Percentiles rank a stretch among this genome's conserved stretches.
Conservation (phyloP, 2,329 filamentous ascomycete species). For the Colletotrichum paranaense region DNA sequence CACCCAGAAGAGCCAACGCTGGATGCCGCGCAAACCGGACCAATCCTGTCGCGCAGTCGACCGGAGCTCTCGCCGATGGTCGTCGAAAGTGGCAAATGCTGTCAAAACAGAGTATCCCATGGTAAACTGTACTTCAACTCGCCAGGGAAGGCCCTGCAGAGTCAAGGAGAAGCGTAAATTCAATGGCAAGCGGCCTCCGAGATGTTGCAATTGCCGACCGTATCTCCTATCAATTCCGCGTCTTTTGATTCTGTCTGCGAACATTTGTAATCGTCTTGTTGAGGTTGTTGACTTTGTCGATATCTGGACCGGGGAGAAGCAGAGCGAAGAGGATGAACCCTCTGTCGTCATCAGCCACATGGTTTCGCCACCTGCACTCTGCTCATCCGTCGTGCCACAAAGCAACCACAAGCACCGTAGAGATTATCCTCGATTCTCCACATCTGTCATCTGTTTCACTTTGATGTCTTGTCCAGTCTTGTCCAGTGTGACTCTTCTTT, state of each 20-base stretch:
- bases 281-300: neutral
- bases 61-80: neutral
- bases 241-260: neutral
- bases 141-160: neutral
- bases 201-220: too few species aligned
- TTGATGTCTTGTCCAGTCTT: neutral
- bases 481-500: neutral
- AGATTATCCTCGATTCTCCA: conserved; percentile 25
- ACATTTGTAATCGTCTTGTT: neutral
- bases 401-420: conserved; percentile 2
- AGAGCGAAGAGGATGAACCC: neutral
- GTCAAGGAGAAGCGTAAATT: conserved; percentile 1
- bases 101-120: neutral
- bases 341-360: conserved; percentile 34
- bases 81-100: neutral
- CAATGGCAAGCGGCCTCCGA: neutral
- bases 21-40: neutral
- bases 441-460: conserved; percentile 34
- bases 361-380: neutral
- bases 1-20: neutral
- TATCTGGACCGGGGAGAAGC: neutral
- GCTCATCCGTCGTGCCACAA: conserved; percentile 13
- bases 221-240: too few species aligned
- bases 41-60: neutral
- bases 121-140: neutral